A percentile compares a stretch with the other conserved stretches of the same genome.
Evolutionary conservation across 1,284 basidiomycete genomes (phyloP).

Genomic region (Boletellus dicymbophilus): DNA sequence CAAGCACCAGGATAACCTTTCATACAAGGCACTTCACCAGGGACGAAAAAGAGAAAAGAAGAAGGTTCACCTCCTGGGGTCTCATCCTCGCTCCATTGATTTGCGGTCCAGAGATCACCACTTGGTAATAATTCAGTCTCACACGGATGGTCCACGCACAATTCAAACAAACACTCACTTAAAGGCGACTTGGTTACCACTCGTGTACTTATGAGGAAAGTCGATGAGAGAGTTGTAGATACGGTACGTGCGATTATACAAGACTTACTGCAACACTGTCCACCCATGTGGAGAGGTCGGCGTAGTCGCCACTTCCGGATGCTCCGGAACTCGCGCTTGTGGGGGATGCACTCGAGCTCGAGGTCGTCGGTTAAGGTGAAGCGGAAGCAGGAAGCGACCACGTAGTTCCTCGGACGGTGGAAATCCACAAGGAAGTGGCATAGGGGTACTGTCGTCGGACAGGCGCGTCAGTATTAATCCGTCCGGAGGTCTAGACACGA

Average conservation of each 20-base stretch:
- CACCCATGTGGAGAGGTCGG: conserved; percentile 17
- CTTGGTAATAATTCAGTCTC: conserved; percentile 7
- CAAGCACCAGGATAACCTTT: conserved; percentile 19
- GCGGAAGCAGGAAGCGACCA: conserved; percentile 22
- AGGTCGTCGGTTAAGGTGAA: background rate
- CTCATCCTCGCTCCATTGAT: conserved; percentile 21
- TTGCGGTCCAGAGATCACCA: conserved; percentile 23
- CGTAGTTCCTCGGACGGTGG: conserved; percentile 23
- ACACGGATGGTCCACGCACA: background rate
- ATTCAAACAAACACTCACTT: conserved; percentile 14
- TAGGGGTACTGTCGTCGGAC: conserved; percentile 28
- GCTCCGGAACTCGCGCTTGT: conserved; percentile 9
- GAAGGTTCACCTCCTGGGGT: conserved; percentile 20
- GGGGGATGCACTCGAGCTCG: conserved; percentile 3
- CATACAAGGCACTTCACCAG: too few species aligned
- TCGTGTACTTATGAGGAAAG: conserved; percentile 13
- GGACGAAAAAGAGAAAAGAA: background rate
- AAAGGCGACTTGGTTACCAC: conserved; percentile 20
- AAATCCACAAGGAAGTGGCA: conserved; percentile 27
- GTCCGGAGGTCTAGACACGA: too few species aligned
- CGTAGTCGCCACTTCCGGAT: conserved; percentile 10
- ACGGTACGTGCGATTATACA: background rate
- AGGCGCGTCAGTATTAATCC: conserved; percentile 33
- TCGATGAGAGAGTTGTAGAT: conserved; percentile 1
- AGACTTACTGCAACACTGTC: conserved; percentile 13